Evolutionary conservation across 1,284 basidiomycete genomes (phyloP).

Genomic region (Athelia psychrophila): DNA sequence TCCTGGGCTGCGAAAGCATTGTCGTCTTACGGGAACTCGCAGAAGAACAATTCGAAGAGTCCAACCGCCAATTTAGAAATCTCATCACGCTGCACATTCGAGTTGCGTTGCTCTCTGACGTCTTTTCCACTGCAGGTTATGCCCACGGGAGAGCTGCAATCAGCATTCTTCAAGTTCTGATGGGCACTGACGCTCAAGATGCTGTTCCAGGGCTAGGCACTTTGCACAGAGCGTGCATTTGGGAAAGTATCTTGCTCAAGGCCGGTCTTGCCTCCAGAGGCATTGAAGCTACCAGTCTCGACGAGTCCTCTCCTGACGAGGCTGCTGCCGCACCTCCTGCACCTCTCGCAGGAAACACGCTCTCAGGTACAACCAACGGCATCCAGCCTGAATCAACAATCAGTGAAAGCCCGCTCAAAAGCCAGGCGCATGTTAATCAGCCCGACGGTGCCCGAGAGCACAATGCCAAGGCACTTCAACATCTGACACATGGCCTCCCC

Average conservation of each 20-base stretch:
- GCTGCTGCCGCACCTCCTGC: slow-evolving; percentile 39
- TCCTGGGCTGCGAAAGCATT: slow-evolving; percentile 2
- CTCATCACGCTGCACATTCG: slow-evolving; percentile 81
- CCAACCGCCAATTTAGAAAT: slow-evolving; percentile 72
- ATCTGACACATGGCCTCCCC: slow-evolving; percentile 80
- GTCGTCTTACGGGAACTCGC: slow-evolving; percentile 8
- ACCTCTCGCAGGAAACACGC: slow-evolving; percentile 35
- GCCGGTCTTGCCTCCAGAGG: slow-evolving; percentile 52
- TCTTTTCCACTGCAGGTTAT: slow-evolving; percentile 85
- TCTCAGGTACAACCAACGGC: slow-evolving; percentile 31
- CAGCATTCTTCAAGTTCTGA: slow-evolving; percentile 74
- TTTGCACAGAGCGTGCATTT: slow-evolving; percentile 81
- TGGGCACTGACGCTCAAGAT: slow-evolving; percentile 58
- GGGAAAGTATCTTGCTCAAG: slow-evolving; percentile 86
- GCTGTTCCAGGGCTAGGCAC: slow-evolving; percentile 77
- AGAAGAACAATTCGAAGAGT: slow-evolving; percentile 46
- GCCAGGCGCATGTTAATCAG: slow-evolving; percentile 14
- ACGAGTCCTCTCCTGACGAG: slow-evolving; percentile 41
- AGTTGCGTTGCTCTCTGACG: slow-evolving; percentile 83
- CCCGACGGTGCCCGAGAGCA: slow-evolving; percentile 43
- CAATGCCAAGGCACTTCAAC: slow-evolving; percentile 79
- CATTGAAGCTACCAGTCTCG: slow-evolving; percentile 39
- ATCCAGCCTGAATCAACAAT: slow-evolving; percentile 24
- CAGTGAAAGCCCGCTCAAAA: slow-evolving; percentile 13
- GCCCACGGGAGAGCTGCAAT: slow-evolving; percentile 80